These are phyloP conservation scores for Exsudoporus frostii DNA, from an alignment of 768 basidiomycete species.

Conservation along the genomic window DNA sequence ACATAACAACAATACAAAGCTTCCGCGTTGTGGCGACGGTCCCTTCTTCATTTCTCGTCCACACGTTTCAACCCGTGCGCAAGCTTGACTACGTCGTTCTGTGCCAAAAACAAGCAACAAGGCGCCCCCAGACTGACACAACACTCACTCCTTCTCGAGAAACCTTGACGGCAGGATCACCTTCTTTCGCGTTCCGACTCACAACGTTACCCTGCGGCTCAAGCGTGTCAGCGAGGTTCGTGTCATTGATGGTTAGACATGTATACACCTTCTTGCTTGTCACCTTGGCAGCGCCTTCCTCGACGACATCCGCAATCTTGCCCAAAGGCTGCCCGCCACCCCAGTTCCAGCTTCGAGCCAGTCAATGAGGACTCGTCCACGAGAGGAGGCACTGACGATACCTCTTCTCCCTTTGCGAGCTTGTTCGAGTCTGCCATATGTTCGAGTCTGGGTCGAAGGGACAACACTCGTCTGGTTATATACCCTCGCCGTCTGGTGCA, in stretches of 20 bases:
- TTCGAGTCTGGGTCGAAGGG: not conserved
- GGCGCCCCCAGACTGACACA: not conserved
- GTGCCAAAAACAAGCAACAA: not conserved
- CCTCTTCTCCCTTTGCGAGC: constrained; percentile 32
- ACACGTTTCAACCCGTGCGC: constrained; percentile 48
- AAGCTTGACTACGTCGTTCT: constrained; percentile 53
- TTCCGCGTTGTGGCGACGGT: constrained; percentile 1
- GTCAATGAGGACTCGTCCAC: not conserved
- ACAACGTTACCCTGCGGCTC: constrained; percentile 40
- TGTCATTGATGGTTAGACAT: not conserved
- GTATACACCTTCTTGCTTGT: constrained; percentile 42
- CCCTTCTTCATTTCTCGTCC: constrained; percentile 19
- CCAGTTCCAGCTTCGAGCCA: constrained; percentile 34
- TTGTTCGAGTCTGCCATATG: constrained; percentile 21
- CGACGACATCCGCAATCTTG: constrained; percentile 39
- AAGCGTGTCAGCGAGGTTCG: not conserved
- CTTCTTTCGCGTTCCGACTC: constrained; percentile 40
- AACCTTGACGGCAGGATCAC: constrained; percentile 50
- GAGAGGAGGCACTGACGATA: constrained; percentile 30
- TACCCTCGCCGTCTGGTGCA: not conserved
- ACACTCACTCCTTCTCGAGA: constrained; percentile 40
- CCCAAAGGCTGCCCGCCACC: constrained; percentile 33
- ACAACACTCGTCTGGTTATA: not conserved
- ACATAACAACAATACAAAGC: constrained; percentile 2
- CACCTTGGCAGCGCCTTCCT: constrained; percentile 42